phyloP scores from a whole-genome alignment of 106 monocot species.

The Phalaenopsis aphrodite region DNA sequence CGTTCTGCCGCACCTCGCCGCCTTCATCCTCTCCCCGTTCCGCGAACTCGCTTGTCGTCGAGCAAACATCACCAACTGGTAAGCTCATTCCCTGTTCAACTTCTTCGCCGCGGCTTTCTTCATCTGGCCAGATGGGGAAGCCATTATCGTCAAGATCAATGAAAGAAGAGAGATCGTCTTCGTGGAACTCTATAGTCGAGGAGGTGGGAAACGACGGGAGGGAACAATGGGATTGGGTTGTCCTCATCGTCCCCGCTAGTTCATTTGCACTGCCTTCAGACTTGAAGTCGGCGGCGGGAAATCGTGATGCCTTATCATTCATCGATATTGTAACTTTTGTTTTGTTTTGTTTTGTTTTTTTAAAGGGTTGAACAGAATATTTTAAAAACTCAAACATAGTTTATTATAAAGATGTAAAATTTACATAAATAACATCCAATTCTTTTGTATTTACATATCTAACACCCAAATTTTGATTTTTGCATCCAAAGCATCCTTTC shows the following conservation, averaged over 20 bases:
- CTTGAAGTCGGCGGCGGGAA: neutral
- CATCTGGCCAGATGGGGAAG: slow-evolving; percentile 13
- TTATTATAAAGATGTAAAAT: no score
- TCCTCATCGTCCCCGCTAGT: no score
- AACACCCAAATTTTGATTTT: no score
- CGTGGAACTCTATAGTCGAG: neutral
- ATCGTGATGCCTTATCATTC: neutral
- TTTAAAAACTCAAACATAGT: no score
- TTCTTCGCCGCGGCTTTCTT: slow-evolving; percentile 6
- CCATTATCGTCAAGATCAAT: slow-evolving; percentile 41
- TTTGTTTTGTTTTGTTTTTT: no score
- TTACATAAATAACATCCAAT: no score
- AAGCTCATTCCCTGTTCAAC: neutral
- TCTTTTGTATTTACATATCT: no score
- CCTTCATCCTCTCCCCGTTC: slow-evolving; percentile 11
- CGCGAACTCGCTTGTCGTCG: slow-evolving; percentile 19
- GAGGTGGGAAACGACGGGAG: neutral
- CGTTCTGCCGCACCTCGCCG: neutral
- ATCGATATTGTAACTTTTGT: no score
- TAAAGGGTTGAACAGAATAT: no score
- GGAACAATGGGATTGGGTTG: no score
- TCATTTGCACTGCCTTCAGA: neutral
- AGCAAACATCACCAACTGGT: neutral
- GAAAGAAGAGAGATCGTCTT: slow-evolving; percentile 1
- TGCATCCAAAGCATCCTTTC: no score